A percentile compares a stretch with the other conserved stretches of the same genome.
Evolutionary conservation across 2,329 filamentous ascomycete genomes (phyloP).

Genomic region (Westerdykella sp.): DNA sequence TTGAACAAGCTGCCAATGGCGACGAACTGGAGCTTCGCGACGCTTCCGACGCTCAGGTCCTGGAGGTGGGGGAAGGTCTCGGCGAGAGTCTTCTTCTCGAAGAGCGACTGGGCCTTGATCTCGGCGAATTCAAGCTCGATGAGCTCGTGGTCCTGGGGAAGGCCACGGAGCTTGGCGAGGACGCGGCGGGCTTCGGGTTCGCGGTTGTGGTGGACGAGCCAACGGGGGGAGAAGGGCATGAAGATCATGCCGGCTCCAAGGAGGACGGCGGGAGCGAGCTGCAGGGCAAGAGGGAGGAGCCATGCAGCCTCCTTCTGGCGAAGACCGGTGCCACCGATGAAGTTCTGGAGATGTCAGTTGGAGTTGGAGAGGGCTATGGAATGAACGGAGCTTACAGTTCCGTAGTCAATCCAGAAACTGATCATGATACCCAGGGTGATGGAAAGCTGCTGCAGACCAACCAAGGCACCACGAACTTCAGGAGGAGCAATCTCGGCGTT

Average conservation of each 20-base stretch:
- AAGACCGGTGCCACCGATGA: slow-evolving; percentile 50
- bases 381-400: slow-evolving; percentile 38
- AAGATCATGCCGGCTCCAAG: slow-evolving; percentile 67
- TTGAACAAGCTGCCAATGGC: slow-evolving; percentile 60
- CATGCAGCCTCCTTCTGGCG: slow-evolving; percentile 63
- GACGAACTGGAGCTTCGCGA: slow-evolving; percentile 54
- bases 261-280: slow-evolving; percentile 60
- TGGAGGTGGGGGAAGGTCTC: slow-evolving; percentile 62
- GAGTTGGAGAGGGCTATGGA: slow-evolving; percentile 9
- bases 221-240: slow-evolving; percentile 74
- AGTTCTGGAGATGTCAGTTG: slow-evolving; percentile 27
- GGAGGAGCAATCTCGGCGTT: slow-evolving; percentile 46
- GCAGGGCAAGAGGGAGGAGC: slow-evolving; percentile 66
- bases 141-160: slow-evolving; percentile 58
- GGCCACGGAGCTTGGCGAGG: slow-evolving; percentile 58
- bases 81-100: slow-evolving; percentile 65
- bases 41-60: slow-evolving; percentile 55
- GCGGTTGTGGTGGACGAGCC: slow-evolving; percentile 64
- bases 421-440: slow-evolving; percentile 60
- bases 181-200: slow-evolving; percentile 61
- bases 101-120: slow-evolving; percentile 71
- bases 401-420: slow-evolving; percentile 46
- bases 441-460: slow-evolving; percentile 59
- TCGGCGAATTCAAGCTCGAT: slow-evolving; percentile 74
- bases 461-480: slow-evolving; percentile 60